phyloP scores from a whole-genome alignment of 225 moss, liverwort and hornwort genomes.

The Takakia lepidozioides region DNA sequence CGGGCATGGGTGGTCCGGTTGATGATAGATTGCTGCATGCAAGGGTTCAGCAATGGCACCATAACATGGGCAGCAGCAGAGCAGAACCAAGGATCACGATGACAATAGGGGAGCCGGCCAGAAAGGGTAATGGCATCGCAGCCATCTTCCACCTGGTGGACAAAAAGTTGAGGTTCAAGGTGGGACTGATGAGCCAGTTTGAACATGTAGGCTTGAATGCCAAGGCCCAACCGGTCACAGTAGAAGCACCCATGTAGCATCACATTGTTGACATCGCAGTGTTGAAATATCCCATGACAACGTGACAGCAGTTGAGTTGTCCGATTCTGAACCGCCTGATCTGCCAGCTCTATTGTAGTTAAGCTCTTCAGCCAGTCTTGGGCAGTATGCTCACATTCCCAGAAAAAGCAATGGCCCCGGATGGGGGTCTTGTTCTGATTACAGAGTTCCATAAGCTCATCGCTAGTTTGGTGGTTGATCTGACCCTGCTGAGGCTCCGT shows the following conservation, averaged over 20 bases:
- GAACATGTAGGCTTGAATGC: conserved; percentile 58
- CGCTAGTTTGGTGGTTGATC: conserved; percentile 59
- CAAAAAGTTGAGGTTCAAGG: conserved; percentile 52
- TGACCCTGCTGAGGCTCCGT: conserved; percentile 52
- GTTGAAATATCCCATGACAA: conserved; percentile 64
- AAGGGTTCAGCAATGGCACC: too few relatives aligned
- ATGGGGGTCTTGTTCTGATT: conserved; percentile 43
- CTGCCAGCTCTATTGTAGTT: conserved; percentile 23
- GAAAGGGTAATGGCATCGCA: conserved; percentile 44
- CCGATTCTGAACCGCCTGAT: conserved; percentile 55
- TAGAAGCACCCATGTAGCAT: conserved; percentile 91
- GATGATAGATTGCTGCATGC: too few relatives aligned
- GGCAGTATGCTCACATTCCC: conserved; percentile 70
- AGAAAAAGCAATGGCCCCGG: conserved; percentile 85
- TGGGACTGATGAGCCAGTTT: conserved; percentile 56
- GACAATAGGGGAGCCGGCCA: too few relatives aligned
- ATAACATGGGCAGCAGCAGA: too few relatives aligned
- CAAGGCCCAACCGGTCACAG: conserved; percentile 36
- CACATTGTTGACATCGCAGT: conserved; percentile 95
- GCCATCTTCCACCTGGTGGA: conserved; percentile 81
- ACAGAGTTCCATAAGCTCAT: conserved; percentile 69
- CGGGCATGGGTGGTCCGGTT: too few relatives aligned
- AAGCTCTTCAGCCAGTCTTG: conserved; percentile 73
- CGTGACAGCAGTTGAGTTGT: conserved; percentile 48
- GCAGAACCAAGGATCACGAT: too few relatives aligned